Evolutionary conservation across 2,329 filamentous ascomycete genomes (phyloP).

Genomic region (Fusarium sp.): DNA sequence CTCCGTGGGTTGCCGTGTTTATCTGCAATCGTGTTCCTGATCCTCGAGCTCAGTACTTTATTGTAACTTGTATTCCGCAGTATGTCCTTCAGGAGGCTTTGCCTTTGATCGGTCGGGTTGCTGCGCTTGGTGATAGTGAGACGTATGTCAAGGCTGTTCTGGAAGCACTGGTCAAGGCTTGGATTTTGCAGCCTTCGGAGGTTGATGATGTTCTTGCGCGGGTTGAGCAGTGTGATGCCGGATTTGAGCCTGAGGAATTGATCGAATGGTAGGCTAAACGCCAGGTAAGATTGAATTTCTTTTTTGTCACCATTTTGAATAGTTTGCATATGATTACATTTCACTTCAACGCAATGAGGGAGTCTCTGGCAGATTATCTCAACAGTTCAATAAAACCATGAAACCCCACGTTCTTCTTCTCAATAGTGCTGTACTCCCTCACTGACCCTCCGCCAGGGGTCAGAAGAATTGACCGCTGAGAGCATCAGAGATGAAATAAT

Average conservation of each 20-base stretch:
- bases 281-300: too few species aligned
- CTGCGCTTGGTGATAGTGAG: background rate
- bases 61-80: accelerated
- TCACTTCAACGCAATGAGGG: too few species aligned
- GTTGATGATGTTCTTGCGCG: background rate
- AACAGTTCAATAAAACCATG: accelerated
- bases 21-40: accelerated
- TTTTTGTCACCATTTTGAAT: too few species aligned
- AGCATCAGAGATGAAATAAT: too few species aligned
- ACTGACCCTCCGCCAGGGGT: background rate
- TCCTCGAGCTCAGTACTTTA: background rate
- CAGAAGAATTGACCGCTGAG: too few species aligned
- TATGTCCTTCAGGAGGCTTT: accelerated
- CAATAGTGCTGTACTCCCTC: background rate
- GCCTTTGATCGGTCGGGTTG: background rate
- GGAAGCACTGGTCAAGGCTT: background rate
- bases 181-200: background rate
- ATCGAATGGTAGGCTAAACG: background rate
- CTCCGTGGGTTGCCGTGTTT: background rate
- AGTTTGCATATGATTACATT: too few species aligned
- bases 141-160: background rate
- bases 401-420: accelerated
- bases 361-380: too few species aligned
- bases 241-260: background rate
- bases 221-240: too few species aligned